Evolutionary conservation across 2,329 filamentous ascomycete species (phyloP), one percentile per base, ranked within the genome.

Genomic region (Colletotrichum noveboracense): DNA sequence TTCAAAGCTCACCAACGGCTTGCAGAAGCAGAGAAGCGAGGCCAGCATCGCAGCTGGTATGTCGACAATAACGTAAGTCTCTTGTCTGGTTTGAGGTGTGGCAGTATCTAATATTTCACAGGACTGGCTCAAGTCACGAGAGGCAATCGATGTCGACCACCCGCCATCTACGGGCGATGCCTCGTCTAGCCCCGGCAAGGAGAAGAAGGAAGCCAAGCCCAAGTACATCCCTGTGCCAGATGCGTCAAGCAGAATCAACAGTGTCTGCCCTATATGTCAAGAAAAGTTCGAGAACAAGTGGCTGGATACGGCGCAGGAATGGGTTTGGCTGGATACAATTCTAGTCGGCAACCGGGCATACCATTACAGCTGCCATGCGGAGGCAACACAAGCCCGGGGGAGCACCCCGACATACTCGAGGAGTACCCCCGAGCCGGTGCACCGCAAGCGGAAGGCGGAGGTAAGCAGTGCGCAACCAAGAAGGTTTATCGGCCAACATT

Each of bases 11-110:
- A 98, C 81, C 94, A 96, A 81, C 93, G 96, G 61, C 95, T 97
- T 85, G 93, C 93, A 4, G 96, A 98, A 79, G 93, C 94, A 16
- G 93, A 95, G 81, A 96, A 95, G 83, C 91, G 95, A 76, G 96
- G 95, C 36, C 94, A 97, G 80, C 96, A 97, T 81, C 93, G 97
- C 38, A 97, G 95, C 84, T 98, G 96, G 95, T 98, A 98, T 83
- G 93, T 98, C 65, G 95, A 97, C 81, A 95, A 98, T 86, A 89
- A 93, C 86, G 94, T 95, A 89, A 86, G 92, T 82, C 43, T 26
- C 43, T 36, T n/a, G n/a, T 16, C 24, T 86, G 12, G 18, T 32
- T n/a, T 21, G 10, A 26, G 7, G 30, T 36, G 9, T 24, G 3
- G 30, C 78, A 26, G 78, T 1, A 32, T 66, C 66, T 74, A 60